These are phyloP conservation scores for Ophiocytium majus DNA, from an alignment of 352 stramenopile species.

Conservation along the genomic window DNA sequence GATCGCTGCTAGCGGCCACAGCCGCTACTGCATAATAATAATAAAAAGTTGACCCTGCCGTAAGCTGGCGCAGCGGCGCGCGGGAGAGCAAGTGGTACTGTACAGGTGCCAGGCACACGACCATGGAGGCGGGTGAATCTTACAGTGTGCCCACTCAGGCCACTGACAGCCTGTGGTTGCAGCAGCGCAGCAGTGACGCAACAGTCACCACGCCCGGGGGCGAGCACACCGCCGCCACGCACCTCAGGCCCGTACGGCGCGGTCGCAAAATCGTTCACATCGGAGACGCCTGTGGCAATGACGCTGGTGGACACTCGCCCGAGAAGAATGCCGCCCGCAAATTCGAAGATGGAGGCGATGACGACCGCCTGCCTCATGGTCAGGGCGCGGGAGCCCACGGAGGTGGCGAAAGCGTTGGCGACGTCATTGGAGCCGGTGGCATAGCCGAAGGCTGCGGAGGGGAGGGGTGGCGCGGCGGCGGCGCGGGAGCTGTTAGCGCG, in stretches of 20 bases:
- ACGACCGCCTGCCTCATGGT: conserved; percentile 67
- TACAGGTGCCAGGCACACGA: no score
- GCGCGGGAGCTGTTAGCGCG: not conserved
- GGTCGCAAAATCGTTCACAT: conserved; percentile 29
- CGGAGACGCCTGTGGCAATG: conserved; percentile 65
- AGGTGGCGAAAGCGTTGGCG: conserved; percentile 73
- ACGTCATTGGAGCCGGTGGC: conserved; percentile 14
- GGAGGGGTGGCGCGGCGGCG: not conserved
- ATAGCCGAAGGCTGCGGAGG: not conserved
- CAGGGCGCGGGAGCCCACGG: conserved; percentile 68
- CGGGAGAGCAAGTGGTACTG: no score
- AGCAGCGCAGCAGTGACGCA: no score
- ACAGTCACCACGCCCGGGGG: no score
- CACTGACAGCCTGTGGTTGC: no score
- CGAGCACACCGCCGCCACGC: no score
- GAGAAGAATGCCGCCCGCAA: conserved; percentile 68
- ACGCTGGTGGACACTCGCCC: conserved; percentile 70
- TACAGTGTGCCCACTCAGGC: no score
- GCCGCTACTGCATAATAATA: no score
- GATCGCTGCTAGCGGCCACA: no score
- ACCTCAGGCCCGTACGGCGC: not conserved
- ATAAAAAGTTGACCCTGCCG: no score
- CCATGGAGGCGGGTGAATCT: no score
- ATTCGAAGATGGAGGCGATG: conserved; percentile 69
- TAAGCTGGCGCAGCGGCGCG: no score